Conservation (phyloP, 163 green algal species). For the Volvox carteri region DNA sequence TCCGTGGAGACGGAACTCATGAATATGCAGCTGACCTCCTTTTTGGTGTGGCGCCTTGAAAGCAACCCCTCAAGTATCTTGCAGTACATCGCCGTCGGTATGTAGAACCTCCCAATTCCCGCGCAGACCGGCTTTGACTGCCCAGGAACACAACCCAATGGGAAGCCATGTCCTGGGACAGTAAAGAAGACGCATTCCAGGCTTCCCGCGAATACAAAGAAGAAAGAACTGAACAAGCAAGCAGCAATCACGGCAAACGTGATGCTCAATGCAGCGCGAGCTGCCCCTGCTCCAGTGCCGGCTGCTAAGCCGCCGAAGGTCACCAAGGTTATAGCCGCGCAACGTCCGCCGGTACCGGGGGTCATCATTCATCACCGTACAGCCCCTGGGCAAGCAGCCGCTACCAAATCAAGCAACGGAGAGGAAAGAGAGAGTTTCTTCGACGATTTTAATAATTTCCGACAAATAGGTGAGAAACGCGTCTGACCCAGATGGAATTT, state of each 20-base stretch:
- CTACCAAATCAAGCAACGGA: neutral
- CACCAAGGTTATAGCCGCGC: neutral
- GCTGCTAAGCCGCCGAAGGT: no score
- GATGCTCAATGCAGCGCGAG: neutral
- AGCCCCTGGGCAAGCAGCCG: neutral
- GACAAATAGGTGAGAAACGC: neutral
- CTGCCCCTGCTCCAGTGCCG: neutral
- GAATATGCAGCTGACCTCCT: no score
- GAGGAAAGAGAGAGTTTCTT: neutral
- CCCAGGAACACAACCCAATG: neutral
- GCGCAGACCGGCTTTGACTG: conserved; percentile 25
- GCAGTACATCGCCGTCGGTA: no score
- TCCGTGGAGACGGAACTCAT: no score
- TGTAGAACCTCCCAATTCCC: no score
- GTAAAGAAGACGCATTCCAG: conserved; percentile 3
- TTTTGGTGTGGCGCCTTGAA: no score
- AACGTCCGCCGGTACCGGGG: neutral
- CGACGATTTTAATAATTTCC: conserved; percentile 11
- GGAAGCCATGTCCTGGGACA: neutral
- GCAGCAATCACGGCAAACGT: neutral
- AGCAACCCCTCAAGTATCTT: no score
- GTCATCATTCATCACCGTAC: neutral
- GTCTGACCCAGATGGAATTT: neutral
- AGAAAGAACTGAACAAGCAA: neutral
- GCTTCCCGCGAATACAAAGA: neutral